A percentile compares a stretch with the other conserved stretches of the same genome.
Conservation (phyloP, 805 yeast species). For the Yarrowia keelungensis region DNA sequence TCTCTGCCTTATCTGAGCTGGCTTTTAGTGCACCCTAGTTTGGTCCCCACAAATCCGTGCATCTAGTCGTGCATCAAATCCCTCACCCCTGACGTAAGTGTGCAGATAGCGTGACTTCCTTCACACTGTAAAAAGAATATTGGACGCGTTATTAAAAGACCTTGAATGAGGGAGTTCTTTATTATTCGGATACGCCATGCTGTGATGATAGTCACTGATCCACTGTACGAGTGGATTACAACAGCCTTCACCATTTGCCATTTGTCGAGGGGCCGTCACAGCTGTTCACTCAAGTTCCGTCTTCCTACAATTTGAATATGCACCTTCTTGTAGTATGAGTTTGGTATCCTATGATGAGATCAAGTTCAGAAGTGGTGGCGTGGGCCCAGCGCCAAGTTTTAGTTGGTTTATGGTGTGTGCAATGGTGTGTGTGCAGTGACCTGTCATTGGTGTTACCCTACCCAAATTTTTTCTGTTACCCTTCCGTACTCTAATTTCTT, state of each 20-base stretch:
- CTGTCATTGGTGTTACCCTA: constrained; percentile 6
- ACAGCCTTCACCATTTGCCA: too few relatives aligned
- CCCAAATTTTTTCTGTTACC: not conserved
- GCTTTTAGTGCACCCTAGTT: constrained; percentile 9
- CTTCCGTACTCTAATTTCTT: constrained; percentile 4
- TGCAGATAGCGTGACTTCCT: constrained; percentile 23
- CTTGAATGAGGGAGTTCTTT: not conserved
- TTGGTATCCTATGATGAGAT: too few relatives aligned
- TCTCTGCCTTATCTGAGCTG: constrained; percentile 4
- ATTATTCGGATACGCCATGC: constrained; percentile 9
- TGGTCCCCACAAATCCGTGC: constrained; percentile 23
- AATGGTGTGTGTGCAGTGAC: not conserved
- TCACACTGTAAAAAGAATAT: constrained; percentile 6
- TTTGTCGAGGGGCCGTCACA: too few relatives aligned
- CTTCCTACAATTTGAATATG: too few relatives aligned
- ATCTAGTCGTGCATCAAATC: constrained; percentile 33
- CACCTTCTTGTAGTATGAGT: too few relatives aligned
- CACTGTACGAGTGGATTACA: too few relatives aligned
- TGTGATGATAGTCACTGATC: too few relatives aligned
- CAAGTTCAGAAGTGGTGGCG: too few relatives aligned
- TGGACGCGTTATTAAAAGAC: constrained; percentile 19
- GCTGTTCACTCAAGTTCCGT: too few relatives aligned
- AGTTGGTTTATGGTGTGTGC: not conserved
- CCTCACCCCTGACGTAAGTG: constrained; percentile 38
- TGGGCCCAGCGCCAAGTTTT: too few relatives aligned